These are phyloP conservation scores for Fraxinus pennsylvanica DNA, from an alignment of 257 asterid genomes.

Conservation along the genomic window DNA sequence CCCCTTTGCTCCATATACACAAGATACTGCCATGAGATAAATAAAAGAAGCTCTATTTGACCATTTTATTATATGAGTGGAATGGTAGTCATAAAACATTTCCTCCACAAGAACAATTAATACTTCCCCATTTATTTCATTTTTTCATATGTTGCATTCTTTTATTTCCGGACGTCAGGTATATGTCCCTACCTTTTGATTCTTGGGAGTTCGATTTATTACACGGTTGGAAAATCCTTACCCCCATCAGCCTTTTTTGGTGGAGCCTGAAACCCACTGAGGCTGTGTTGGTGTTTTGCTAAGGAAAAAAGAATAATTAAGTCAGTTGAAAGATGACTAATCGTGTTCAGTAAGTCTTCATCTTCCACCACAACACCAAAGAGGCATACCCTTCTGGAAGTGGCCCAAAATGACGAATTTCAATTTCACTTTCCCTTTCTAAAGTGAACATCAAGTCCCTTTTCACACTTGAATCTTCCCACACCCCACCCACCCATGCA, in stretches of 20 bases:
- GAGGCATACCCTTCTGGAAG: not conserved
- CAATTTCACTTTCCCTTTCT: not conserved
- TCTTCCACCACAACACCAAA: not conserved
- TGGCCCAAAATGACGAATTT: not conserved
- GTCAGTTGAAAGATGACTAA: not conserved
- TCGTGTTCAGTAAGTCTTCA: not conserved
- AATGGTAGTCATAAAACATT: not conserved
- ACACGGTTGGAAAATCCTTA: too few species aligned
- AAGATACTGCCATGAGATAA: not conserved
- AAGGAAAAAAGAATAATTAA: too few species aligned
- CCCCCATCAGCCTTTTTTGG: too few species aligned
- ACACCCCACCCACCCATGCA: not conserved
- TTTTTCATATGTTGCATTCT: too few species aligned
- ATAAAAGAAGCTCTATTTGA: not conserved
- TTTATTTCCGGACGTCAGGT: too few species aligned
- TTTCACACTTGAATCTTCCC: not conserved
- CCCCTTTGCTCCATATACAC: not conserved
- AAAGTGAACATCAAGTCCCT: not conserved
- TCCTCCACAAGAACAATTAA: not conserved
- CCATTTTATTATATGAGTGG: conserved; percentile 1
- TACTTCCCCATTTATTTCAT: too few species aligned
- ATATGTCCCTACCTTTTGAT: too few species aligned
- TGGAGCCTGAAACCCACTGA: too few species aligned
- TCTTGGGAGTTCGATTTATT: too few species aligned
- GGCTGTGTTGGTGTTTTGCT: too few species aligned